phyloP scores from a whole-genome alignment of 495 filamentous ascomycete species.

The Thozetella sp. region DNA sequence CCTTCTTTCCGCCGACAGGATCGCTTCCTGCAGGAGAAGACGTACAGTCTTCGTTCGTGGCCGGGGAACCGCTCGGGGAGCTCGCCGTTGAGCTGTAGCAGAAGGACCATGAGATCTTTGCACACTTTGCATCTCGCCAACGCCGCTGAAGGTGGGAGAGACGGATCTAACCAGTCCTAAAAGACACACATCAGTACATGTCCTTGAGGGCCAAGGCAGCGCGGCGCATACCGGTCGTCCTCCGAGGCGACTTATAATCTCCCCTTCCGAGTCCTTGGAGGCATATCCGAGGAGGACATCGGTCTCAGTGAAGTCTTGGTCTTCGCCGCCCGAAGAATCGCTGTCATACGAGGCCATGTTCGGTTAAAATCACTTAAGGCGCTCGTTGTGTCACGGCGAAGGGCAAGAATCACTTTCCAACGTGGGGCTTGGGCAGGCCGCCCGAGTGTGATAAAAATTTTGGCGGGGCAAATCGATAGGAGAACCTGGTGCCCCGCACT shows the following conservation, averaged over 20 bases:
- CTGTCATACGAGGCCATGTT: slow-evolving; percentile 83
- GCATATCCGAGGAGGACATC: slow-evolving; percentile 91
- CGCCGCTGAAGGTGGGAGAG: slow-evolving; percentile 70
- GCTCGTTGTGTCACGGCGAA: neutral
- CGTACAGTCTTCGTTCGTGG: slow-evolving; percentile 83
- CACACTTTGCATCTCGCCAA: slow-evolving; percentile 89
- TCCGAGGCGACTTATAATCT: slow-evolving; percentile 87
- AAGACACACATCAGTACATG: neutral
- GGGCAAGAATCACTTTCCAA: neutral
- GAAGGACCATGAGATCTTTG: slow-evolving; percentile 77
- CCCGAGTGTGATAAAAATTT: slow-evolving; percentile 29
- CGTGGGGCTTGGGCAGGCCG: slow-evolving; percentile 16
- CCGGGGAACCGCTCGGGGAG: slow-evolving; percentile 82
- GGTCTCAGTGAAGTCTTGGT: slow-evolving; percentile 78
- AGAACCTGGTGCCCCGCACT: neutral
- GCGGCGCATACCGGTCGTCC: slow-evolving; percentile 78
- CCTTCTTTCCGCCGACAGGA: slow-evolving; percentile 83
- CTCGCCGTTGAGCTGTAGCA: slow-evolving; percentile 91
- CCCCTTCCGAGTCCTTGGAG: slow-evolving; percentile 77
- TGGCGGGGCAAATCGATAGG: slow-evolving; percentile 29
- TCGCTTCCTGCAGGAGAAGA: slow-evolving; percentile 79
- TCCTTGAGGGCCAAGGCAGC: too few species aligned
- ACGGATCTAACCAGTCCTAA: slow-evolving; percentile 79
- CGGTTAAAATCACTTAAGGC: neutral
- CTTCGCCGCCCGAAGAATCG: slow-evolving; percentile 76